Evolutionary conservation across 2,329 filamentous ascomycete genomes (phyloP), one percentile per base, ranked within the genome.

Genomic region (Hypoxylon sp.): DNA sequence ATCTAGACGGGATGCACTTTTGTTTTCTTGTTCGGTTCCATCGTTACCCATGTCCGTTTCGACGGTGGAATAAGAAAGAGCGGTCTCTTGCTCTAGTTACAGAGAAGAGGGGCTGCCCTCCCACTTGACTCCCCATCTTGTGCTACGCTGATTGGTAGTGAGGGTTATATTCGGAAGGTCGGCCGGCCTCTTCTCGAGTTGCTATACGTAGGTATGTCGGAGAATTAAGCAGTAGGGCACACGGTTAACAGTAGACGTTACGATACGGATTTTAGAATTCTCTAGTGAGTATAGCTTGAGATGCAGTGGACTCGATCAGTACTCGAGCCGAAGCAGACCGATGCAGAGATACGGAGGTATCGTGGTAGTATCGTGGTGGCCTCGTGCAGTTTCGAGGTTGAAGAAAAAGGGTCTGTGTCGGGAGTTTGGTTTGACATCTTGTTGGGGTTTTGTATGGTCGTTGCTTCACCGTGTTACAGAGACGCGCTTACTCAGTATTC

Each of bases 381-480:
- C 42, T 53, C 33, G 14, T 39, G 65, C 65, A 64, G 70, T 70
- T 72, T 72, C 63, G 73, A 72, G 39, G 65, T 58, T 61, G 58
- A 68, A 73, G 53, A 73, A 52, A 53, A 67, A 67, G 72, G 67
- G 75, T 78, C 75, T 76, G 77, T 78, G 77, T 80, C 77, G 61
- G 63, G 52, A 63, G n/a, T 50, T 65, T 76, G 76, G 80, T 82
- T 81, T 81, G 80, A 81, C 75, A 78, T 77, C 65, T 56, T 72
- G 77, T 74, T 76, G 63, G 70, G 71, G 72, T 73, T 79, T 77
- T 68, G 77, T 78, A 76, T 77, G 74, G 78, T 77, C 74, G 75
- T 73, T 80, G 80, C 76, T 76, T 77, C 74, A 76, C 71, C 67
- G 74, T 78, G 80, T 81, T 81, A 80, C 79, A 81, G 78, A 78